These are phyloP conservation scores for Sparassis latifolia DNA, from an alignment of 1,284 basidiomycete genomes.

Conservation along the genomic window DNA sequence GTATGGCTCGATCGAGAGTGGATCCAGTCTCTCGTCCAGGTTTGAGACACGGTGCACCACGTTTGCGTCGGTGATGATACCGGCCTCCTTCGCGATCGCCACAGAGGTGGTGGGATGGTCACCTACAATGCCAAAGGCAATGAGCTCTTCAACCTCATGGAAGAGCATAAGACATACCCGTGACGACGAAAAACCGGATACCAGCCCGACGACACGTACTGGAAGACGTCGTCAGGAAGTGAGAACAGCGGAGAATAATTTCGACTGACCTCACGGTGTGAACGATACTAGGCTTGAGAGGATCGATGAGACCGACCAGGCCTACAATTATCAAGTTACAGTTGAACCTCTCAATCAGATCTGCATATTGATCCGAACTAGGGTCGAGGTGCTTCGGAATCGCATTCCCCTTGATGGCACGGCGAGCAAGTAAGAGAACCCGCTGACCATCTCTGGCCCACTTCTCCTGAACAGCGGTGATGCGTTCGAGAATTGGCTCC, in stretches of 20 bases:
- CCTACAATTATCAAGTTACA: slow-evolving; percentile 51
- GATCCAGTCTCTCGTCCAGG: slow-evolving; percentile 23
- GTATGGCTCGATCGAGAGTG: slow-evolving; percentile 14
- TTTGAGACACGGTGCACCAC: slow-evolving; percentile 35
- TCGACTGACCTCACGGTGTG: slow-evolving; percentile 34
- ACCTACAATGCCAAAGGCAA: slow-evolving; percentile 30
- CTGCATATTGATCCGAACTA: slow-evolving; percentile 33
- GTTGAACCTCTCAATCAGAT: slow-evolving; percentile 28
- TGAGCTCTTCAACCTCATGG: not conserved
- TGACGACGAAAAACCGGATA: slow-evolving; percentile 63
- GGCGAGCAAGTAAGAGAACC: slow-evolving; percentile 43
- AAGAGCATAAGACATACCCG: slow-evolving; percentile 37
- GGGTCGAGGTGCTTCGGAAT: slow-evolving; percentile 24
- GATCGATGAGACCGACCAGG: slow-evolving; percentile 57
- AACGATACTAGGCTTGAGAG: slow-evolving; percentile 51
- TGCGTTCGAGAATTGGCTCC: slow-evolving; percentile 22
- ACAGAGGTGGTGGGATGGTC: slow-evolving; percentile 45
- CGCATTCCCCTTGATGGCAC: slow-evolving; percentile 24
- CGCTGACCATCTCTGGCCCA: slow-evolving; percentile 54
- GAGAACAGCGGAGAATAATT: not conserved
- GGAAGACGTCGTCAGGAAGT: not conserved
- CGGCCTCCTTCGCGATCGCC: slow-evolving; percentile 52
- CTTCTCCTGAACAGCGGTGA: slow-evolving; percentile 38
- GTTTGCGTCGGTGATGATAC: slow-evolving; percentile 45
- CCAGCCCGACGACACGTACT: slow-evolving; percentile 47